Base-by-base conservation (phyloP, 2,329 filamentous ascomycete species). In the Scytalidium sp. region DNA sequence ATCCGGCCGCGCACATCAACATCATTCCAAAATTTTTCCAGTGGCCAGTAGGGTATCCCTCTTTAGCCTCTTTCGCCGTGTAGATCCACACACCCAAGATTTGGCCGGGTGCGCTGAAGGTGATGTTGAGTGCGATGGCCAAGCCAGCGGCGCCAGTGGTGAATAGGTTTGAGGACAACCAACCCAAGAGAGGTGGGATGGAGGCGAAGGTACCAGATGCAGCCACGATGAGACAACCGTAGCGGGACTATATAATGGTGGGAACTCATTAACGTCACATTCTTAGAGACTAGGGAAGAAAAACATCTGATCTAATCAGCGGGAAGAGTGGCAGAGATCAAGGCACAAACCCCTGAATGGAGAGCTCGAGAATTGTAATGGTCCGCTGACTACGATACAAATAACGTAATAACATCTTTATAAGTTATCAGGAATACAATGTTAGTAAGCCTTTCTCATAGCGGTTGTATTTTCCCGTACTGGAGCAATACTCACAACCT, bases 21-120 rank as follows among this genome's bases (percentile, higher is more conserved):
- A 27, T 7, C 25, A 27, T 27, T 7, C 7, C 25, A 7, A 13
- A 27, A 13, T 27, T 27, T 13, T 7, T 13, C 7, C 7, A 27
- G 13, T 27, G 25, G 7, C 25, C 25, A 7, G 13, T 7, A 27
- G 25, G 25, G 13, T 27, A 27, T 7, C 25, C 25, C 7, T 7
- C 13, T 7, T 7, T 13, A 7, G 25, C 25, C 13, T 27, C 7
- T 7, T 27, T 13, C 7, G 25, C 25, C 13, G 7, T 27, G 25
- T 27, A 88, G 55, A 87, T 87, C 83, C 83, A 88, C 2, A 87
- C 82, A 0, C 84, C 85, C 0, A 80, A 77, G 40, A 88, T 88
- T 65, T 88, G 84, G 0, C 85, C 85, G 0, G 84, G 73, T 0
- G 83, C 84, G 0, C 82, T 84, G 42, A 85, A 75, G 6, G 79